phyloP scores from a whole-genome alignment of 768 basidiomycete species.

The Suillus americanus region DNA sequence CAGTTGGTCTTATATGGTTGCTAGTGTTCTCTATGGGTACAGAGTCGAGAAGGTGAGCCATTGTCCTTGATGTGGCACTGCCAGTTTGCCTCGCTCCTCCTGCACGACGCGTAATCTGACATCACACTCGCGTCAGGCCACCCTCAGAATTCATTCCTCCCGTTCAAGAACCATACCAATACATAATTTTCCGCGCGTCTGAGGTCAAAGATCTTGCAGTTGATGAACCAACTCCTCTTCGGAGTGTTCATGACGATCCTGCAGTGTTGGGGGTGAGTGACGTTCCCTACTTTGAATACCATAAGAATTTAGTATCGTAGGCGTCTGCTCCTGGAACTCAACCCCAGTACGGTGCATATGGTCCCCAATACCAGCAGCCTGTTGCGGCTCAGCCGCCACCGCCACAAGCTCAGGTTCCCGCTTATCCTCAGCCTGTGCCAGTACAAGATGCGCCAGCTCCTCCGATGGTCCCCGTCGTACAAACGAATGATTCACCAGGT shows the following conservation, averaged over 20 bases:
- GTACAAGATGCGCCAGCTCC: slow-evolving; percentile 20
- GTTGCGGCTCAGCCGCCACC: slow-evolving; percentile 30
- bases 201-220: slow-evolving; percentile 90
- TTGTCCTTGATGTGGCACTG: slow-evolving; percentile 5
- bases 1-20: background rate
- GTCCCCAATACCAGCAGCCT: slow-evolving; percentile 31
- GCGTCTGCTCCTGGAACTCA: slow-evolving; percentile 48
- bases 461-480: slow-evolving; percentile 17
- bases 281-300: background rate
- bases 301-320: slow-evolving; percentile 23
- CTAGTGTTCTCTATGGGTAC: slow-evolving; percentile 87
- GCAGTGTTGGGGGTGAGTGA: slow-evolving; percentile 77
- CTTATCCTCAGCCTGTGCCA: slow-evolving; percentile 26
- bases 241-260: slow-evolving; percentile 80
- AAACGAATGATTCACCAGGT: slow-evolving; percentile 23
- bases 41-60: slow-evolving; percentile 71
- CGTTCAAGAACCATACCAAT: slow-evolving; percentile 79
- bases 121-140: slow-evolving; percentile 43
- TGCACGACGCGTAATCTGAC: slow-evolving; percentile 23
- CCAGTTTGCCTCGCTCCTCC: slow-evolving; percentile 1
- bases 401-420: slow-evolving; percentile 27
- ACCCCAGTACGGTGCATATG: slow-evolving; percentile 29
- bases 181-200: slow-evolving; percentile 88
- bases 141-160: slow-evolving; percentile 81
- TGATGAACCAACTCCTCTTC: slow-evolving; percentile 59